Conservation (phyloP, 768 basidiomycete genomes). For the Paxillus rubicundulus region DNA sequence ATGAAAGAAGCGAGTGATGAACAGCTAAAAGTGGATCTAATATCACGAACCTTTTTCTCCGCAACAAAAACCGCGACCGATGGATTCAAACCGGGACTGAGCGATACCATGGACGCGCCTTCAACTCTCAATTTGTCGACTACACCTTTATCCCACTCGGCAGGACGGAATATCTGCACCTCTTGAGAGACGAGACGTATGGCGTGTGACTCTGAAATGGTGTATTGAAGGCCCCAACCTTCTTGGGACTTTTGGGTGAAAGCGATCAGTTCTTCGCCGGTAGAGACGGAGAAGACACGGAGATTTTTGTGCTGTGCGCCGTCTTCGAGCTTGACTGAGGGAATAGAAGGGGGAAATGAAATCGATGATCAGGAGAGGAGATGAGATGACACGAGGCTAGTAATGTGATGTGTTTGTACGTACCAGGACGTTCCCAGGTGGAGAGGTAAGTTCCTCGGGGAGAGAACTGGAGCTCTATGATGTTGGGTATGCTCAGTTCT, state of each 20-base stretch:
- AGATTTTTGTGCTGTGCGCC: slow-evolving; percentile 92
- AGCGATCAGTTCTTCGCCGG: slow-evolving; percentile 81
- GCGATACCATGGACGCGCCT: slow-evolving; percentile 68
- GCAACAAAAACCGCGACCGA: slow-evolving; percentile 89
- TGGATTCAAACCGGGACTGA: slow-evolving; percentile 85
- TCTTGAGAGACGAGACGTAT: slow-evolving; percentile 77
- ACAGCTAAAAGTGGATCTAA: background rate
- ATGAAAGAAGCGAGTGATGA: background rate
- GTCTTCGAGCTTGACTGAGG: slow-evolving; percentile 78
- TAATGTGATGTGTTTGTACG: slow-evolving; percentile 19
- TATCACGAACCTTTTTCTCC: slow-evolving; percentile 79
- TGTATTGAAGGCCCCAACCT: slow-evolving; percentile 90
- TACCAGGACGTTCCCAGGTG: slow-evolving; percentile 90
- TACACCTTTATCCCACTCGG: slow-evolving; percentile 76
- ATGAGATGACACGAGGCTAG: slow-evolving; percentile 23
- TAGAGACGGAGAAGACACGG: slow-evolving; percentile 81
- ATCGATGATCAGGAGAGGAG: slow-evolving; percentile 13
- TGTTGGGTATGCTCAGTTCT: slow-evolving; percentile 70
- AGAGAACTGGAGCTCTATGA: slow-evolving; percentile 87
- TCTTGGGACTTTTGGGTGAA: slow-evolving; percentile 92
- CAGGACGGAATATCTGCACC: slow-evolving; percentile 79
- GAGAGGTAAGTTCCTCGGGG: slow-evolving; percentile 91
- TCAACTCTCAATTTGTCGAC: slow-evolving; percentile 82
- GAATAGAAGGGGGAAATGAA: slow-evolving; percentile 5
- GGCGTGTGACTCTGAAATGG: slow-evolving; percentile 84